Base-by-base conservation (phyloP, 257 asterid genomes). In the Solanum chilense region DNA sequence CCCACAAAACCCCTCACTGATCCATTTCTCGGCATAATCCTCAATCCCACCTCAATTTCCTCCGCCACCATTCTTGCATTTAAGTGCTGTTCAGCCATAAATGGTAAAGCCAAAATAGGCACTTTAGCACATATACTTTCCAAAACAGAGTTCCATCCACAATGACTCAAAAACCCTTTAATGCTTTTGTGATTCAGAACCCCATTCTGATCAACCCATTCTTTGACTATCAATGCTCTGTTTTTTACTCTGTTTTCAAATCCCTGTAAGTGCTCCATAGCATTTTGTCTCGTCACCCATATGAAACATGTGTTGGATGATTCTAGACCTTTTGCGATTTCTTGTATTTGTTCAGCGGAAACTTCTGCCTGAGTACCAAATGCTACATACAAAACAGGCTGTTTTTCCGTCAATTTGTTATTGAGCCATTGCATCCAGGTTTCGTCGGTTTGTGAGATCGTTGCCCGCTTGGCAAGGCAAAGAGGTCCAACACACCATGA, bases 141-240 rank as follows among this genome's bases (percentile, higher is more conserved):
- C 78, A 83, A 20, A 82, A 92, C 93, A 14, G 98, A 95, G 86
- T 95, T 95, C 97, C 98, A 95, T 82, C 98, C 98, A 25, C 98
- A 95, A 71, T 95, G 98, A 85, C 96, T 93, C 90, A 95, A 66
- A 86, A 93, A 93, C 78, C 95, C 96, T 12, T 84, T 88, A 6
- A 93, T 89, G 1, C 87, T 90, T 3, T 86, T 87, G 86, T 95
- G 98, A 5, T 49, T 27, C 13, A 94, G 91, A 5, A 93, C 89
- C 6, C 83, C 64, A 44, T 81, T 27, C 88, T 95, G 98, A 80
- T 93, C 94, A 18, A 93, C 96, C 97, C 98, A 95, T 25, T 88
- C 96, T 21, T 75, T 89, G 3, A 92, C 93, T 20, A 94, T n/a
- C 31, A 92, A 47, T 27, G 95, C 98, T 41, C 90, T 92, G 2